Evolutionary conservation across 768 basidiomycete species (phyloP).

Genomic region (Coprinellus aureogranulatus): DNA sequence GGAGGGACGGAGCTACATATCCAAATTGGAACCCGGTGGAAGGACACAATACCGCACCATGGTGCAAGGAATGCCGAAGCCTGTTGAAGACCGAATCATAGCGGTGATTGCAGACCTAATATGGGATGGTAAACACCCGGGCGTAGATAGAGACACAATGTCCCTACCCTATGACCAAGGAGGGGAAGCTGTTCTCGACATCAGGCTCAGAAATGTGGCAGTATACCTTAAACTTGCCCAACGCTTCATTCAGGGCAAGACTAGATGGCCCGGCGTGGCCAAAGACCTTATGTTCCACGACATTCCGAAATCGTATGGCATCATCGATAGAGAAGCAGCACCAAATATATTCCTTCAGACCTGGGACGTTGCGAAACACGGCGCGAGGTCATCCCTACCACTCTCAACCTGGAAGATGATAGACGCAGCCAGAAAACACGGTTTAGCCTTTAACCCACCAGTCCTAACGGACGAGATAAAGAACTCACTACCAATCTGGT

Average conservation of each 20-base stretch:
- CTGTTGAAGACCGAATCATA: constrained; percentile 15
- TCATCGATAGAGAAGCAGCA: neutral
- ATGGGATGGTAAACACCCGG: constrained; percentile 14
- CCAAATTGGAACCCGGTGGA: constrained; percentile 21
- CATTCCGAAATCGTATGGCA: neutral
- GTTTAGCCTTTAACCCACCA: neutral
- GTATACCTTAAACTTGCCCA: constrained; percentile 20
- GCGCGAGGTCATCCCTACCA: neutral
- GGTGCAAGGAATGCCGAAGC: constrained; percentile 27
- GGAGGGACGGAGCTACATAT: constrained; percentile 15
- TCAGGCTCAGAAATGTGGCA: constrained; percentile 20
- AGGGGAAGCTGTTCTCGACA: constrained; percentile 19
- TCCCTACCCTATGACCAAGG: neutral
- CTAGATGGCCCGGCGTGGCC: constrained; percentile 16
- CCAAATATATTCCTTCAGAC: constrained; percentile 1
- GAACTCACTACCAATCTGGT: neutral
- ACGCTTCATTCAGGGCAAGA: constrained; percentile 6
- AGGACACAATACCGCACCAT: constrained; percentile 22
- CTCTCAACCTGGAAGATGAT: neutral
- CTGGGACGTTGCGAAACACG: neutral
- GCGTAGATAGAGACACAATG: constrained; percentile 7
- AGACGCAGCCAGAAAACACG: neutral
- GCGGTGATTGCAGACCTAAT: constrained; percentile 21
- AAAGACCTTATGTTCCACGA: constrained; percentile 1
- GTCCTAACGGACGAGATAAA: neutral